These are phyloP conservation scores for Vanilla planifolia DNA, from an alignment of 106 monocot species.

Conservation along the genomic window DNA sequence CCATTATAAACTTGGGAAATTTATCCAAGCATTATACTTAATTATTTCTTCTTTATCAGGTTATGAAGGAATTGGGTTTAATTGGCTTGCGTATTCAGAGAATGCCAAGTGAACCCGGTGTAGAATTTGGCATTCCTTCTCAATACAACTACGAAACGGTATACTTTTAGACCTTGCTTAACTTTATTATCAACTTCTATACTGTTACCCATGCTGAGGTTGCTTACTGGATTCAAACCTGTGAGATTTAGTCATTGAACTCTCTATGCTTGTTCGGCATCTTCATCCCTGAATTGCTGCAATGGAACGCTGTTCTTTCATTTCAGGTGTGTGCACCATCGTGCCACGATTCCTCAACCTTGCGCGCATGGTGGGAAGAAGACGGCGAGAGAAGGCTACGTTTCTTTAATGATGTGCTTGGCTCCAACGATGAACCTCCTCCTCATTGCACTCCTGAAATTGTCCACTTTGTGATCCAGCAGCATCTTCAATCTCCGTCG, in stretches of 20 bases:
- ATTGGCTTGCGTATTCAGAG: slow-evolving; percentile 94
- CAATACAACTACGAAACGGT: slow-evolving; percentile 89
- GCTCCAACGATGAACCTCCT: slow-evolving; percentile 56
- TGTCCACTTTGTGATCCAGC: slow-evolving; percentile 67
- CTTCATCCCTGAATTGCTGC: neutral
- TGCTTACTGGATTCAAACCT: neutral
- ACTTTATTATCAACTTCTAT: neutral
- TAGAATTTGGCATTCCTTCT: slow-evolving; percentile 88
- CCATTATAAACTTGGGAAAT: no score
- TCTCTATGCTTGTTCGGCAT: neutral
- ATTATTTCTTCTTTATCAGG: slow-evolving; percentile 26
- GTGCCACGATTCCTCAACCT: slow-evolving; percentile 88
- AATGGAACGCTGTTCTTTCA: neutral
- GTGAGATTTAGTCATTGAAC: no score
- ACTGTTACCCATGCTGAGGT: neutral
- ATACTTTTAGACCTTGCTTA: neutral
- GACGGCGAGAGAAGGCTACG: slow-evolving; percentile 71
- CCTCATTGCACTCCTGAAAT: slow-evolving; percentile 60
- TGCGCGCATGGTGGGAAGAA: slow-evolving; percentile 99
- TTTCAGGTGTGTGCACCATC: slow-evolving; percentile 95
- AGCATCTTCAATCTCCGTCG: slow-evolving; percentile 79
- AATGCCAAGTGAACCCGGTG: slow-evolving; percentile 76
- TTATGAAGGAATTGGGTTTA: slow-evolving; percentile 89
- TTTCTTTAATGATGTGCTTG: slow-evolving; percentile 55
- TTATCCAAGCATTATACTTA: neutral